These are phyloP conservation scores for Phytophthora capsici DNA, from an alignment of 352 stramenopile genomes.

Conservation along the genomic window DNA sequence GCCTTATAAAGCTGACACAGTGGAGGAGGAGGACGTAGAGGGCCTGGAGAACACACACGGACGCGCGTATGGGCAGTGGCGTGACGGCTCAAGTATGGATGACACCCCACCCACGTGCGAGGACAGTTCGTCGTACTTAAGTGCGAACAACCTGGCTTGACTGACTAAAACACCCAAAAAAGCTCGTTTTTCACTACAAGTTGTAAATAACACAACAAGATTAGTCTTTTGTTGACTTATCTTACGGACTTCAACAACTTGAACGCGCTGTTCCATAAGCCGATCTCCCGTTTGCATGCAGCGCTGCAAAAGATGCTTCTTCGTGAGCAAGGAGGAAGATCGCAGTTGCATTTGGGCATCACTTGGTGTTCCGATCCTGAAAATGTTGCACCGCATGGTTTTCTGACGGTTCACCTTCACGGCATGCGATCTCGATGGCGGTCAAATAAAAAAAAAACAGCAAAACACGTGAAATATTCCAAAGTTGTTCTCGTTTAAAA, in stretches of 20 bases:
- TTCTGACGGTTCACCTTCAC: constrained; percentile 2
- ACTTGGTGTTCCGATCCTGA: constrained; percentile 3
- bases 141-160: neutral
- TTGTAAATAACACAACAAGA: no score
- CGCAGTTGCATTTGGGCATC: neutral
- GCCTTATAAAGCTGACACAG: neutral
- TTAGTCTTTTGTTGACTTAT: no score
- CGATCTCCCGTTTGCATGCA: constrained; percentile 1
- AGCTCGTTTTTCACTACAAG: neutral
- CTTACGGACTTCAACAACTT: no score
- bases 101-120: neutral
- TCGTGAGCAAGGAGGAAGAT: neutral
- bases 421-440: neutral
- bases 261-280: constrained; percentile 2
- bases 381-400: constrained; percentile 11
- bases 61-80: neutral
- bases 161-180: no score
- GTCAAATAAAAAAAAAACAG: neutral
- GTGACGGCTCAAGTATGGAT: neutral
- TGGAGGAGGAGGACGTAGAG: neutral
- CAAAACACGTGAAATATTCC: neutral
- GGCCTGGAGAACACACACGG: constrained; percentile 8
- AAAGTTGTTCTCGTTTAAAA: no score
- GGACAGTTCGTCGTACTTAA: constrained; percentile 5
- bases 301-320: constrained; percentile 1